Conservation (phyloP, 2,329 filamentous ascomycete genomes). For the Botrytis hyacinthi region DNA sequence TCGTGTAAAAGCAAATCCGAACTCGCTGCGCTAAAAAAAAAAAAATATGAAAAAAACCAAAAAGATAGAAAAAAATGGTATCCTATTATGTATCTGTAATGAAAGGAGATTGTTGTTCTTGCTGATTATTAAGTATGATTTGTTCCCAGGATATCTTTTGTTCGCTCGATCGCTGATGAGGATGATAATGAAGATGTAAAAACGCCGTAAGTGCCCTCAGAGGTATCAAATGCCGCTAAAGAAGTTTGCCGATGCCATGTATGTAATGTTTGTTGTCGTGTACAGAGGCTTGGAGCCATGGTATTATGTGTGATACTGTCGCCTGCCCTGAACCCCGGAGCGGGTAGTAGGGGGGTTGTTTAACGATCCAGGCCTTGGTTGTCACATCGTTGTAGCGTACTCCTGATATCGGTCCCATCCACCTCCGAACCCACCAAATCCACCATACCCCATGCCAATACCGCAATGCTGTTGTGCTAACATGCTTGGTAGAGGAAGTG, state of each 20-base stretch:
- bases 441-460: slow-evolving; percentile 69
- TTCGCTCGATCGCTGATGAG: slow-evolving; percentile 37
- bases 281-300: slow-evolving; percentile 20
- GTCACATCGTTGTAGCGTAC: slow-evolving; percentile 85
- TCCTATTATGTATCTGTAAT: slow-evolving; percentile 37
- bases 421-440: slow-evolving; percentile 62
- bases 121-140: slow-evolving; percentile 25
- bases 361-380: slow-evolving; percentile 48
- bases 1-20: slow-evolving; percentile 47
- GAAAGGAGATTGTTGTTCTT: slow-evolving; percentile 26
- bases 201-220: slow-evolving; percentile 31
- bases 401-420: slow-evolving; percentile 85
- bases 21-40: slow-evolving; percentile 50
- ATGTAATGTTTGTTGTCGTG: slow-evolving; percentile 23
- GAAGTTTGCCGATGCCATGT: slow-evolving; percentile 23
- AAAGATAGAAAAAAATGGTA: slow-evolving; percentile 37
- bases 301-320: slow-evolving; percentile 30
- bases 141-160: slow-evolving; percentile 33
- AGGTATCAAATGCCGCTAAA: slow-evolving; percentile 40
- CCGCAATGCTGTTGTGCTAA: slow-evolving; percentile 79
- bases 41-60: slow-evolving; percentile 32
- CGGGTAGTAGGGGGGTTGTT: slow-evolving; percentile 49
- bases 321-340: slow-evolving; percentile 44
- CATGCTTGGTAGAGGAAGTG: slow-evolving; percentile 82
- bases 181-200: slow-evolving; percentile 26